Base-by-base conservation (phyloP, 1,284 basidiomycete species). In the Rhodotorula sp. region DNA sequence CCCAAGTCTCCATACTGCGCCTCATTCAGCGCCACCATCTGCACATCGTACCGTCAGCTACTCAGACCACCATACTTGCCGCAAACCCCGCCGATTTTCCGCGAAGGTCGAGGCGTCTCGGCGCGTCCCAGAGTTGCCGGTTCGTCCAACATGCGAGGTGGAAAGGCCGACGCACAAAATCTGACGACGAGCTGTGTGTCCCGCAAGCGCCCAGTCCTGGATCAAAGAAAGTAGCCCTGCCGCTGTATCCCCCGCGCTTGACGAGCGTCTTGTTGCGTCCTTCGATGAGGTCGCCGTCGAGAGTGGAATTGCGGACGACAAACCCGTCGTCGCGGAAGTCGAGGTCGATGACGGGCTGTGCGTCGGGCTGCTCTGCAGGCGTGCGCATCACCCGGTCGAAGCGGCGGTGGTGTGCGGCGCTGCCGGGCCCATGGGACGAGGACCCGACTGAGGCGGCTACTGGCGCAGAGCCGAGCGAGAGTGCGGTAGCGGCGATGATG, bases 21-120 rank as follows among this genome's bases (percentile, higher is more conserved):
- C 26, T 48, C 53, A 59, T 75, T 75, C 44, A 75, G 52, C 7
- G 73, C 73, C 30, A 74, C 73, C 51, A 71, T 73, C 69, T 71
- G 59, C 26, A 6, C 8, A 26, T 18, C 1, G 28, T 18, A 37
- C 15, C 2, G 15, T 30, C 16, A 20, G 37, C 22, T 34, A 15
- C n/a, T 30, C 58, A 6, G 22, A 11, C 20, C 10, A 31, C 58
- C 8, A 10, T 18, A 22, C n/a, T 51, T 26, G 26, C 7, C 34
- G 34, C 34, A 34, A 20, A 20, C 13, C 16, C 28, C 18, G 28
- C 18, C 40, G 3, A 13, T 13, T 18, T 13, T 18, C 40, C 40
- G 15, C 8, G 40, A 44, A 44, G 40, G 40, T 18, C 40, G 34
- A 44, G 40, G 40, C 40, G 40, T 44, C 40, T 44, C 40, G 40